Evolutionary conservation across 2,329 filamentous ascomycete genomes (phyloP).

Genomic region (Lasiodiplodia hormozganensis): DNA sequence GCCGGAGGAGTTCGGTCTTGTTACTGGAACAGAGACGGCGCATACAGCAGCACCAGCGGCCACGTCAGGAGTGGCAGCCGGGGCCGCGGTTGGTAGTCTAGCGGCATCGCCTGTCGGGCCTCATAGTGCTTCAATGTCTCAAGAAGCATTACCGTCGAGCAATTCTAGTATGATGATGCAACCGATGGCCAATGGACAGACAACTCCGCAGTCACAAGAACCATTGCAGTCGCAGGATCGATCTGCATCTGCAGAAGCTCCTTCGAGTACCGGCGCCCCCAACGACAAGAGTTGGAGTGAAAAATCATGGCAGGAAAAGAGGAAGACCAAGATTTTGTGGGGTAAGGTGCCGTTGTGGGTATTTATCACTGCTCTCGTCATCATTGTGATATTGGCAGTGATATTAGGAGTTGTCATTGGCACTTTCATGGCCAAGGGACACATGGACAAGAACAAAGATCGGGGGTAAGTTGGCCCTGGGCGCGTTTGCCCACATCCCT

Average conservation of each 20-base stretch:
- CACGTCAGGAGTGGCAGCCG: background rate
- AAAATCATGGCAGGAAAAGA: slow-evolving; percentile 45
- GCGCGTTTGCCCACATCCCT: background rate
- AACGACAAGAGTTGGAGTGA: slow-evolving; percentile 43
- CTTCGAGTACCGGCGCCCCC: background rate
- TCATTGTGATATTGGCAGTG: slow-evolving; percentile 55
- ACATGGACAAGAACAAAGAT: slow-evolving; percentile 39
- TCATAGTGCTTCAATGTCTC: slow-evolving; percentile 1
- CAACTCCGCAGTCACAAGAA: slow-evolving; percentile 19
- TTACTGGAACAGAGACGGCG: background rate
- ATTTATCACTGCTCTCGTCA: slow-evolving; percentile 53
- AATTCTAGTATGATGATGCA: slow-evolving; percentile 25
- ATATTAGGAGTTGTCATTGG: slow-evolving; percentile 62
- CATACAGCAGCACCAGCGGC: background rate
- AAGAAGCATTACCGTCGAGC: slow-evolving; percentile 12
- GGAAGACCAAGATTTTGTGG: slow-evolving; percentile 52
- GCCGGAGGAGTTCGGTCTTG: slow-evolving; percentile 24
- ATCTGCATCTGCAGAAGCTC: background rate
- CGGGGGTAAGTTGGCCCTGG: slow-evolving; percentile 36
- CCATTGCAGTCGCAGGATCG: slow-evolving; percentile 4
- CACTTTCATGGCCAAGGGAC: slow-evolving; percentile 57
- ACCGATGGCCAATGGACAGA: slow-evolving; percentile 9
- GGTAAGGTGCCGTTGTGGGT: slow-evolving; percentile 60
- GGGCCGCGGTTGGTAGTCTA: background rate
- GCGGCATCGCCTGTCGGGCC: background rate